Evolutionary conservation across 1,284 basidiomycete species (phyloP).

Genomic region (Heliocybe sulcata): DNA sequence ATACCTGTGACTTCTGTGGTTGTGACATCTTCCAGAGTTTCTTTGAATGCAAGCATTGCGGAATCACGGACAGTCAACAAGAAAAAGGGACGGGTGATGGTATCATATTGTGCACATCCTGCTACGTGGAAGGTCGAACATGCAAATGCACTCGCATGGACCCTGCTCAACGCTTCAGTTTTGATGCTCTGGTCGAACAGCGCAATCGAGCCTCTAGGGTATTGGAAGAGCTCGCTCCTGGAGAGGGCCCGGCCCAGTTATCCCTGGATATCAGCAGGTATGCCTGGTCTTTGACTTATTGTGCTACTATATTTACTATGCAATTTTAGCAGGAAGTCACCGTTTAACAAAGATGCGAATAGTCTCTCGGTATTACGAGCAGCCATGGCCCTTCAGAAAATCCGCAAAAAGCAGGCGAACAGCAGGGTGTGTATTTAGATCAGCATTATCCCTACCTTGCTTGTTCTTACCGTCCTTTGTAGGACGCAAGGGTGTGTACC

Average conservation of each 20-base stretch:
- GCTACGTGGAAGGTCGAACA: slow-evolving; percentile 66
- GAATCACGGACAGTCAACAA: slow-evolving; percentile 9
- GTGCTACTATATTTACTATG: no score
- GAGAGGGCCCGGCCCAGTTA: no score
- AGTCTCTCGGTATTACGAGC: background rate
- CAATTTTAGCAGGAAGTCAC: no score
- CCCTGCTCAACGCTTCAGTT: slow-evolving; percentile 46
- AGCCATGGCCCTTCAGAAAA: background rate
- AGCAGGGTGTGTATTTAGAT: background rate
- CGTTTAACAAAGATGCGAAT: no score
- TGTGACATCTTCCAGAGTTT: slow-evolving; percentile 74
- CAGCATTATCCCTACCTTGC: background rate
- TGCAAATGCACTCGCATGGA: slow-evolving; percentile 54
- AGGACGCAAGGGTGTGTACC: background rate
- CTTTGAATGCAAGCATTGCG: slow-evolving; percentile 55
- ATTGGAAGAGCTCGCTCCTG: background rate
- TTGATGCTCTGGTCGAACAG: slow-evolving; percentile 26
- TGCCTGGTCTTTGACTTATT: background rate
- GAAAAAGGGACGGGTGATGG: slow-evolving; percentile 26
- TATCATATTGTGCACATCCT: slow-evolving; percentile 56
- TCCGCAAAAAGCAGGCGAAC: background rate
- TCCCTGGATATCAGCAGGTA: no score
- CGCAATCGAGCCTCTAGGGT: slow-evolving; percentile 31
- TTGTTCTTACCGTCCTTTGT: background rate
- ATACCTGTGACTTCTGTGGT: slow-evolving; percentile 71